phyloP scores from a whole-genome alignment of 176 grass and related monocot genomes.

The Microstegium vimineum region DNA sequence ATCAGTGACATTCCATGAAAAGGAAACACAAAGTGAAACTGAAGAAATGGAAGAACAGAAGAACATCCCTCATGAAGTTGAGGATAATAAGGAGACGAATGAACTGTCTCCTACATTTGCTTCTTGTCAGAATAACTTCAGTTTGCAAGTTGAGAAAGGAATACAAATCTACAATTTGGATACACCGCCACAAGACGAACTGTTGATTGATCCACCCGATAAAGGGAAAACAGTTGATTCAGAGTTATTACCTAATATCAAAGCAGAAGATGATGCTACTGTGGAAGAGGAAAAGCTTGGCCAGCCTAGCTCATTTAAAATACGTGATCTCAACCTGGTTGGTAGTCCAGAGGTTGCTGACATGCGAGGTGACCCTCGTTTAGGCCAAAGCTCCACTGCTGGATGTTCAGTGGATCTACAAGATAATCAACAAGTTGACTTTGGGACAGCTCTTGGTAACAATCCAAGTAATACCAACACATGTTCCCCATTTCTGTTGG shows the following conservation, averaged over 20 bases:
- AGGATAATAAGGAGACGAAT: conserved; percentile 39
- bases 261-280: conserved; percentile 20
- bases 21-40: conserved; percentile 30
- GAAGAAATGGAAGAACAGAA: conserved; percentile 30
- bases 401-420: conserved; percentile 31
- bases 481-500: conserved; percentile 39
- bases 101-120: conserved; percentile 20
- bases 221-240: conserved; percentile 43
- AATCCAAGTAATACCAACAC: conserved; percentile 23
- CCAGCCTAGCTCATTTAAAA: conserved; percentile 76
- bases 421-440: conserved; percentile 42
- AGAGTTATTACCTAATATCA: conserved; percentile 36
- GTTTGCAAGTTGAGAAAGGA: conserved; percentile 35
- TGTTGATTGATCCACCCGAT: conserved; percentile 47
- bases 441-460: conserved; percentile 36
- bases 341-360: conserved; percentile 69
- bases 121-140: conserved; percentile 32
- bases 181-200: conserved; percentile 45
- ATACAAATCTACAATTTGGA: conserved; percentile 43
- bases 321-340: conserved; percentile 80
- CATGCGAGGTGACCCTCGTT: conserved; percentile 52
- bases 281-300: conserved; percentile 57
- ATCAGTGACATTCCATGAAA: conserved; percentile 22
- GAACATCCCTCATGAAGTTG: conserved; percentile 27
- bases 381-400: conserved; percentile 31